phyloP scores from a whole-genome alignment of 768 basidiomycete genomes.

The Auricularia sp. region DNA sequence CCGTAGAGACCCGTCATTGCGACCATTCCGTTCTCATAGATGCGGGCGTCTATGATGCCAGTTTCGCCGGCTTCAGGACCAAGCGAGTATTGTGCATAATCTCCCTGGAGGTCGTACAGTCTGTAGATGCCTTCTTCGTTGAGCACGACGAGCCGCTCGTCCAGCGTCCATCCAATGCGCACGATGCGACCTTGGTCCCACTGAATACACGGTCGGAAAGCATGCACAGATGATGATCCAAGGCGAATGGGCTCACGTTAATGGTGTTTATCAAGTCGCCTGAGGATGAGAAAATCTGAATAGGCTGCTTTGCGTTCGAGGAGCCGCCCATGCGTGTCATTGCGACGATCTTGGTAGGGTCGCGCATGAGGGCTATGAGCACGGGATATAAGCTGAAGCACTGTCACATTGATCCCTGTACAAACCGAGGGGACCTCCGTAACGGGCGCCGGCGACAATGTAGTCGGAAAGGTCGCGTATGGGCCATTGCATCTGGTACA shows the following conservation, averaged over 20 bases:
- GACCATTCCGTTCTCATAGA: conserved; percentile 81
- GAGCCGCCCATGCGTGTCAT: conserved; percentile 48
- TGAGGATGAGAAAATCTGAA: conserved; percentile 79
- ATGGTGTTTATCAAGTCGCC: conserved; percentile 55
- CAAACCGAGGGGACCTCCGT: conserved; percentile 84
- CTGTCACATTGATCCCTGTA: conserved; percentile 1
- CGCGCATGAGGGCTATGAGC: conserved; percentile 70
- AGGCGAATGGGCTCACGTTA: conserved; percentile 47
- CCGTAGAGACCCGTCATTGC: conserved; percentile 64
- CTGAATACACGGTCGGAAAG: conserved; percentile 27
- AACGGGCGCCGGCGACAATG: conserved; percentile 66
- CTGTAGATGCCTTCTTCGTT: conserved; percentile 91
- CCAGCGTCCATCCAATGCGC: conserved; percentile 73
- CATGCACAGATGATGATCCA: background rate
- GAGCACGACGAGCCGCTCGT: conserved; percentile 72
- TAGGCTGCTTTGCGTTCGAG: conserved; percentile 54
- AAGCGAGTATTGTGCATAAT: conserved; percentile 77
- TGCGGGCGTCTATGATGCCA: conserved; percentile 75
- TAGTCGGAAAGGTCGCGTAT: conserved; percentile 72
- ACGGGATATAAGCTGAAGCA: background rate
- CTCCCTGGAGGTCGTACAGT: conserved; percentile 77
- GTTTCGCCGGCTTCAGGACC: conserved; percentile 73
- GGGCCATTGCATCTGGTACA: conserved; percentile 75
- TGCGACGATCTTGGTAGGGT: conserved; percentile 68
- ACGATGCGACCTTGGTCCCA: conserved; percentile 86